phyloP scores from a whole-genome alignment of 2,329 filamentous ascomycete species.

The Colletotrichum neosansevieriae region DNA sequence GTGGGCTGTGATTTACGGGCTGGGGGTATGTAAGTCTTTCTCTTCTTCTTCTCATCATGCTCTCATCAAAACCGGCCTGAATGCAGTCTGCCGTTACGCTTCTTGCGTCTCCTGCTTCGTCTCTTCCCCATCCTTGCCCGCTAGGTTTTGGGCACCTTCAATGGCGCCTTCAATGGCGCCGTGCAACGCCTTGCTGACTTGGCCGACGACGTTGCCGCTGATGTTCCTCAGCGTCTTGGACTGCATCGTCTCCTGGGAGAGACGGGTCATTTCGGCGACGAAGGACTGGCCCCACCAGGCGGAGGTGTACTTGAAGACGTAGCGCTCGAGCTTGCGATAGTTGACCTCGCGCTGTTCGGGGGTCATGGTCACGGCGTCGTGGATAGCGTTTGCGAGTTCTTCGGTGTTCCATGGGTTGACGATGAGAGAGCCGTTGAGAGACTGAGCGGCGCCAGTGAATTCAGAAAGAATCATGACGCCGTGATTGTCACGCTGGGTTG shows the following conservation, averaged over 20 bases:
- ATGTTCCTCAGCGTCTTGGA: constrained; percentile 57
- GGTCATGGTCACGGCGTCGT: constrained; percentile 97
- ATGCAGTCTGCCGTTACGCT: constrained; percentile 5
- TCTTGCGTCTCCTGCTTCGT: constrained; percentile 29
- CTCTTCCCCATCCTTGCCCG: constrained; percentile 22
- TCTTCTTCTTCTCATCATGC: constrained; percentile 39
- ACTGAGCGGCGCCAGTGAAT: constrained; percentile 95
- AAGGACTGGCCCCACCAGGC: constrained; percentile 98
- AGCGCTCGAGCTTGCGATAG: constrained; percentile 91
- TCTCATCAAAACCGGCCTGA: constrained; percentile 17
- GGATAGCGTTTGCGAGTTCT: constrained; percentile 90
- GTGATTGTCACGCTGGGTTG: constrained; percentile 89
- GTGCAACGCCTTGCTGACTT: constrained; percentile 35
- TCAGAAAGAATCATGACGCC: constrained; percentile 96
- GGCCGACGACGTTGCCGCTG: constrained; percentile 53
- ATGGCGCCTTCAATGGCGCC: constrained; percentile 28
- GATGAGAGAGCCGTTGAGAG: constrained; percentile 90
- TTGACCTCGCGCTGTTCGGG: constrained; percentile 88
- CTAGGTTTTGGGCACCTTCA: constrained; percentile 12
- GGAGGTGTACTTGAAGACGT: constrained; percentile 97
- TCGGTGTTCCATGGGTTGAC: constrained; percentile 99
- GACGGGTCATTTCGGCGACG: constrained; percentile 80
- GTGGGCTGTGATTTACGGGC: not conserved
- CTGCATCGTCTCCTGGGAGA: constrained; percentile 54
- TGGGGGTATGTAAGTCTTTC: constrained; percentile 13